Conservation (phyloP, 2,329 filamentous ascomycete species). For the Laburnicola sp. region DNA sequence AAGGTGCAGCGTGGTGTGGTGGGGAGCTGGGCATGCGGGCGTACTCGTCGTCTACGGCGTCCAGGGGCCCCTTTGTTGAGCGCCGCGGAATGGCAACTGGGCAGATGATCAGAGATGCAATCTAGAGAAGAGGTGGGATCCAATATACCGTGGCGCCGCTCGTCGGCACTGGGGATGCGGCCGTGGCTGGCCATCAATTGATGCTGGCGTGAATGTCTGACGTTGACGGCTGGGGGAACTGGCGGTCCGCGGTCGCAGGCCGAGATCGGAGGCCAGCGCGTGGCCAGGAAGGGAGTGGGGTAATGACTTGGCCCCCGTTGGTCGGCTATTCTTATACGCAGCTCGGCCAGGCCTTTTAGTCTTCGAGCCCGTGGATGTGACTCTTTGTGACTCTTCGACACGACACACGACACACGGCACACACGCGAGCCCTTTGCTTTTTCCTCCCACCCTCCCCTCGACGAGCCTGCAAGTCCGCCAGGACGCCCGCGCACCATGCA, state of each 20-base stretch:
- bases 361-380: conserved; percentile 11
- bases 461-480: conserved; percentile 9
- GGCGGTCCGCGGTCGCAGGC: not conserved
- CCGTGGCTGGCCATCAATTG: conserved; percentile 25
- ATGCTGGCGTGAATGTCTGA: conserved; percentile 3
- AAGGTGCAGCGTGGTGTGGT: too few relatives aligned
- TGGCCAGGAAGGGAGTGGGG: not conserved
- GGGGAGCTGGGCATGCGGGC: too few relatives aligned
- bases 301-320: too few relatives aligned
- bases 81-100: conserved; percentile 65
- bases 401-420: not conserved
- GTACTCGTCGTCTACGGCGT: conserved; percentile 67
- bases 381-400: conserved; percentile 9
- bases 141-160: conserved; percentile 33
- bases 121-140: not conserved
- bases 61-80: conserved; percentile 77
- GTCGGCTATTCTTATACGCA: not conserved
- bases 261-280: conserved; percentile 2
- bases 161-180: conserved; percentile 36
- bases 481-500: conserved; percentile 28
- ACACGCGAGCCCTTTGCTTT: conserved; percentile 1
- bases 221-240: too few relatives aligned
- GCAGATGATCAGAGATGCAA: not conserved
- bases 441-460: conserved; percentile 19
- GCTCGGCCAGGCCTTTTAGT: not conserved